phyloP scores from a whole-genome alignment of 169 alveolate genomes.

The Babesia bovis region DNA sequence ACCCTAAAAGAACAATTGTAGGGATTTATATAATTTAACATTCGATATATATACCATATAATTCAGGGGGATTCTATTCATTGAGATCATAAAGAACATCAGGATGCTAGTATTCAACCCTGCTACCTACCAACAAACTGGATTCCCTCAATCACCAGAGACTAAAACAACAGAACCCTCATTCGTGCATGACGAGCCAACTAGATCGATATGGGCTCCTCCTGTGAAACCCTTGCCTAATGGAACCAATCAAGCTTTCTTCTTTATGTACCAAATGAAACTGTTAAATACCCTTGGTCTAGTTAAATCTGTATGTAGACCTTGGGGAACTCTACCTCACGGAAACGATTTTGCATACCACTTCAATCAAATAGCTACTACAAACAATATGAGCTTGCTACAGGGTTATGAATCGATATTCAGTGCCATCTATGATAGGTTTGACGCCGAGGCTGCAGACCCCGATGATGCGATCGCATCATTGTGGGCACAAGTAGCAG shows the following conservation, averaged over 20 bases:
- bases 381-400: constrained; percentile 13
- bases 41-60: neutral
- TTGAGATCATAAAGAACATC: neutral
- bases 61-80: neutral
- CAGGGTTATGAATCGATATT: constrained; percentile 53
- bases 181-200: neutral
- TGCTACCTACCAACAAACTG: constrained; percentile 4
- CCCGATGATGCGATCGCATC: constrained; percentile 35
- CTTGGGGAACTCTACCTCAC: constrained; percentile 67
- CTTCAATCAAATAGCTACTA: constrained; percentile 47
- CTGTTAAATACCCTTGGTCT: constrained; percentile 60
- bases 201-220: neutral
- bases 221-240: neutral
- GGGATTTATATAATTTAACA: too few species aligned
- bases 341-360: constrained; percentile 65
- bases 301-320: constrained; percentile 58
- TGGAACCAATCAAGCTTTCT: constrained; percentile 12
- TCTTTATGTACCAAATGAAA: constrained; percentile 60
- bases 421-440: constrained; percentile 45
- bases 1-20: too few species aligned
- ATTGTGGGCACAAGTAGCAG: constrained; percentile 55
- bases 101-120: constrained; percentile 32
- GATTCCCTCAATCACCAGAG: constrained; percentile 15
- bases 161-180: neutral
- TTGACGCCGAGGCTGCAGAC: constrained; percentile 41